Conservation (phyloP, 2,329 filamentous ascomycete species). For the Phaeosphaeriaceae sp. region DNA sequence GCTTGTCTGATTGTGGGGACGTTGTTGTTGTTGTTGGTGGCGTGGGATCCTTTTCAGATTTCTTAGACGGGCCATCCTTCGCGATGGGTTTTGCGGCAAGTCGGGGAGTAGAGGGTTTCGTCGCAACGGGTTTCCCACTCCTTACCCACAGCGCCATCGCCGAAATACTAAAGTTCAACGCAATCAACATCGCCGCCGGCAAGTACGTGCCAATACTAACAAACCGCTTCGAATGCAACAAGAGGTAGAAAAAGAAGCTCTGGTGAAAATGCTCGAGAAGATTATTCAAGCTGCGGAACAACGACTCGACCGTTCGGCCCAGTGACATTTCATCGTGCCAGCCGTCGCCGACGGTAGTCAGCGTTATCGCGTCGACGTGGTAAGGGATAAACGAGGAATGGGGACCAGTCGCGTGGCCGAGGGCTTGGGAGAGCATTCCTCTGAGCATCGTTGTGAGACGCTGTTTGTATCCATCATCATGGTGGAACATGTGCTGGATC, state of each 20-base stretch:
- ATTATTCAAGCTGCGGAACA: conserved; percentile 94
- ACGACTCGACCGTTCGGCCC: conserved; percentile 85
- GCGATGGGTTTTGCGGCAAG: too few species aligned
- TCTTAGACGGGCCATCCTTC: too few species aligned
- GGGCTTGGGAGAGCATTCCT: conserved; percentile 89
- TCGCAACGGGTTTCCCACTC: conserved; percentile 76
- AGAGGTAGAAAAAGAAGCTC: conserved; percentile 98
- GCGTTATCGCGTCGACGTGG: conserved; percentile 92
- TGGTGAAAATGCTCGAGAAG: conserved; percentile 95
- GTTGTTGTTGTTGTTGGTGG: too few species aligned
- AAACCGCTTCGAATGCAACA: conserved; percentile 90
- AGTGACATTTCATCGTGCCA: conserved; percentile 99
- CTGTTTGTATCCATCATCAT: conserved; percentile 78
- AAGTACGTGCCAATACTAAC: conserved; percentile 98
- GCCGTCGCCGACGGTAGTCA: conserved; percentile 87
- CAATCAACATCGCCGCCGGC: conserved; percentile 95
- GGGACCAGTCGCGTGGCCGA: conserved; percentile 86
- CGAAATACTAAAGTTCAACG: conserved; percentile 93
- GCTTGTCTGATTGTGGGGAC: too few species aligned
- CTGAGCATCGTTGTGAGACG: conserved; percentile 86
- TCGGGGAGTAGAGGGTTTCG: too few species aligned
- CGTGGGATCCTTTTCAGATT: too few species aligned
- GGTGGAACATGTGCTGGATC: conserved; percentile 84
- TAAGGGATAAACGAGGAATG: conserved; percentile 98
- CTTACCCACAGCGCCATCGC: conserved; percentile 93